Conservation (phyloP, 2,329 filamentous ascomycete species). For the Calonectria pauciramosa region DNA sequence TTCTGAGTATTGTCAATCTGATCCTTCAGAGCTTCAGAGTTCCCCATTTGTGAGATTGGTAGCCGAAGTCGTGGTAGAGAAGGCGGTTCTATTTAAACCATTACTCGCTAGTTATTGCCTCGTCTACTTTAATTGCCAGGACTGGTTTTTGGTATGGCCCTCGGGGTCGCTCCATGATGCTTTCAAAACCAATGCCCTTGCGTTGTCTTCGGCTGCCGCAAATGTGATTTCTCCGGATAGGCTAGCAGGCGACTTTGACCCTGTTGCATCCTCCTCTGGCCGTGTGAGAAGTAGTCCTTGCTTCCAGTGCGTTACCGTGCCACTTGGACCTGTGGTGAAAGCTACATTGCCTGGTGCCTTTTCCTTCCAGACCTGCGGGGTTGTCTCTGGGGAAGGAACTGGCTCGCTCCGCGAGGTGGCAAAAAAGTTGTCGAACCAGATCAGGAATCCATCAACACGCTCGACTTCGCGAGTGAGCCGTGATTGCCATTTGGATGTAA, state of each 20-base stretch:
- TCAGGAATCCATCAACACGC: constrained; percentile 84
- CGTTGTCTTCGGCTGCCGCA: constrained; percentile 76
- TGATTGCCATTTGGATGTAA: constrained; percentile 77
- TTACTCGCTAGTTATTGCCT: not conserved
- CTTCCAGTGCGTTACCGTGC: constrained; percentile 89
- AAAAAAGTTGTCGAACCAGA: constrained; percentile 98
- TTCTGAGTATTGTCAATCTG: constrained; percentile 92
- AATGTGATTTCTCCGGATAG: constrained; percentile 80
- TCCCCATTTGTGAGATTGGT: constrained; percentile 72
- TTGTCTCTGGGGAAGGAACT: constrained; percentile 64
- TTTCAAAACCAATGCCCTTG: constrained; percentile 76
- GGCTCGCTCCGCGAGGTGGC: constrained; percentile 70
- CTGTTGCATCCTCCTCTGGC: constrained; percentile 61
- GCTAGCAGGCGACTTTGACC: constrained; percentile 66
- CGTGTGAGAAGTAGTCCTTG: constrained; percentile 83
- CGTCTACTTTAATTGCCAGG: constrained; percentile 63
- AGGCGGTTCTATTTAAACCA: not conserved
- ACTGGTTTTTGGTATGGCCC: constrained; percentile 58
- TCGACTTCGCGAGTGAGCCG: constrained; percentile 73
- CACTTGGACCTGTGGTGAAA: constrained; percentile 88
- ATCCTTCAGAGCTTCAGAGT: constrained; percentile 82
- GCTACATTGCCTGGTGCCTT: constrained; percentile 74
- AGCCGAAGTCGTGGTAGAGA: not conserved
- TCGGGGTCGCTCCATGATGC: constrained; percentile 71
- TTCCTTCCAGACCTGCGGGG: constrained; percentile 73